These are phyloP conservation scores for Erysiphe neolycopersici DNA, from an alignment of 2,329 filamentous ascomycete species.

Conservation along the genomic window DNA sequence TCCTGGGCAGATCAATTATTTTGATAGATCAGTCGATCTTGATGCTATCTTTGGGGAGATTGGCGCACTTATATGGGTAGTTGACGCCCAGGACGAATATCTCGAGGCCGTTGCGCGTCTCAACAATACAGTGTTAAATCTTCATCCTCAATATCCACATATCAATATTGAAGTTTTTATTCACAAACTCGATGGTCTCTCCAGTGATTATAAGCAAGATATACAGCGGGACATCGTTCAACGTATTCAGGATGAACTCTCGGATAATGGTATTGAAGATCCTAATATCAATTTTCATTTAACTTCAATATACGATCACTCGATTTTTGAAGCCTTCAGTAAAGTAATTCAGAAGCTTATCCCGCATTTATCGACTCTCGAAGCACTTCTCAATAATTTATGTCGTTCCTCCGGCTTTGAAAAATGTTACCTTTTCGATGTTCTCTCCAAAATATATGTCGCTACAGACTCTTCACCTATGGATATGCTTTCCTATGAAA, in stretches of 20 bases:
- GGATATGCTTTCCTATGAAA: constrained; percentile 90
- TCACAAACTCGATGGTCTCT: constrained; percentile 94
- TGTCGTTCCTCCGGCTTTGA: constrained; percentile 87
- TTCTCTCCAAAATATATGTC: constrained; percentile 95
- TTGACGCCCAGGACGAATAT: constrained; percentile 95
- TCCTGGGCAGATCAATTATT: constrained; percentile 79
- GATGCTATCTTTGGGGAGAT: constrained; percentile 86
- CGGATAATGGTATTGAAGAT: constrained; percentile 78
- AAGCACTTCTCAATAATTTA: constrained; percentile 80
- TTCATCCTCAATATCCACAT: constrained; percentile 69
- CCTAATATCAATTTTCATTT: constrained; percentile 85
- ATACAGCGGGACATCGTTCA: constrained; percentile 94
- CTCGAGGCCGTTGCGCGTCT: constrained; percentile 69
- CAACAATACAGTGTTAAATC: constrained; percentile 66
- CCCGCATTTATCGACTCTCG: constrained; percentile 72
- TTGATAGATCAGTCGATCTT: constrained; percentile 70
- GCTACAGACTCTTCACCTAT: constrained; percentile 82
- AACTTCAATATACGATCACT: constrained; percentile 95
- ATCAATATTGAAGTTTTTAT: constrained; percentile 98
- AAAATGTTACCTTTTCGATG: constrained; percentile 94
- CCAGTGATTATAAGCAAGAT: constrained; percentile 87
- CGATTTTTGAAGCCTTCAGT: constrained; percentile 92
- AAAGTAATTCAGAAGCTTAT: constrained; percentile 97
- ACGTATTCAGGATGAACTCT: constrained; percentile 84
- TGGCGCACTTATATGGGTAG: constrained; percentile 91